Evolutionary conservation across 345 rosid genomes (phyloP), one percentile per base, ranked within the genome.

Genomic region (Eucalyptus erythrocorys): DNA sequence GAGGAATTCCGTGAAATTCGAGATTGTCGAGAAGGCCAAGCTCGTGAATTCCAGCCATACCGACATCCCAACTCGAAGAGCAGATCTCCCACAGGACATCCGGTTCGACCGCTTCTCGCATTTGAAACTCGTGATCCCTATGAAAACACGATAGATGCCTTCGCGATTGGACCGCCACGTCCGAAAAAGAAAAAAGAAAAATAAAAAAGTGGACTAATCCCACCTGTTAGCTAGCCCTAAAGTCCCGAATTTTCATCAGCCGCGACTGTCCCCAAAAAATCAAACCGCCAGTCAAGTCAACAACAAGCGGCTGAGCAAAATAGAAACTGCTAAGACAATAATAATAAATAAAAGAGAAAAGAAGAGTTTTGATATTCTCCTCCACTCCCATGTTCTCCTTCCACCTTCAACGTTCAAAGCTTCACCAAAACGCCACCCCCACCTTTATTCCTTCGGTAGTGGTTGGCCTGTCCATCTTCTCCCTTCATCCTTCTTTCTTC

Each of bases 91-190:
- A 11, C 82, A 4, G 42, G 47, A 2, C 47, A 19, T 76, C 82
- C 0, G 15, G 14, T 0, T 10, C 27, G 17, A 76, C 24, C 0
- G 14, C 82, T 10, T 22, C 12, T 3, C 47, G 47, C 6, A 26
- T 21, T 76, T 10, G 47, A 6, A 76, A 40, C 82, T 37, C 47
- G 14, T 0, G 82, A 21, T 21, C 0, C 5, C 47, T 51, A 0
- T 22, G 47, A 12, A 37, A 37, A 37, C 47, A 76, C 82, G 47
- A 10, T 1, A 6, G 47, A 1, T 1, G 1, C 27, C 15, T 37
- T 6, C 14, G 3, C 3, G 27, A 21, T 7, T 5, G 81, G 81
- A 9, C 81, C 26, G 14, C 45, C 82, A 17, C 27, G 82, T 37
- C 4, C 47, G 8, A 43, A 71, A 32, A 71, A 10, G 6, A 37